phyloP scores from a whole-genome alignment of 306 rosid genomes.

The Corylus avellana region DNA sequence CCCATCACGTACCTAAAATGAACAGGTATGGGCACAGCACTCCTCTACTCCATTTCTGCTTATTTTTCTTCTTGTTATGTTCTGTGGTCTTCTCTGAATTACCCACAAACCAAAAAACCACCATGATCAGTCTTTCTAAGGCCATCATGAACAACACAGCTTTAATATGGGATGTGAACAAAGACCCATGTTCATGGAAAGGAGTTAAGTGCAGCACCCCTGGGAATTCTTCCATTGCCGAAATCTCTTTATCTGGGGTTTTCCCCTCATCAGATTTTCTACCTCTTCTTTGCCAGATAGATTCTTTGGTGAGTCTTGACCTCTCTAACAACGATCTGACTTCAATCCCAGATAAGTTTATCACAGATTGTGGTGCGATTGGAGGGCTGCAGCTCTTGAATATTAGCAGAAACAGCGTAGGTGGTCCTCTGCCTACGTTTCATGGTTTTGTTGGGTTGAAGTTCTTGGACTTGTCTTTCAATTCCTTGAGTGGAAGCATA shows the following conservation, averaged over 20 bases:
- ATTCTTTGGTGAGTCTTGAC: constrained; percentile 59
- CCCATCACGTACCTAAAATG: constrained; percentile 31
- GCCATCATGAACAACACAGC: neutral
- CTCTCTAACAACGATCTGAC: constrained; percentile 44
- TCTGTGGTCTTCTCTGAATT: constrained; percentile 52
- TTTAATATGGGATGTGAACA: constrained; percentile 32
- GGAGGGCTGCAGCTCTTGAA: constrained; percentile 45
- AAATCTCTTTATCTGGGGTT: constrained; percentile 36
- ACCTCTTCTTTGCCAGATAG: constrained; percentile 52
- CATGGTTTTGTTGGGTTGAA: constrained; percentile 59
- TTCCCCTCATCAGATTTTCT: constrained; percentile 47
- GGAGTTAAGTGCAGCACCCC: constrained; percentile 50
- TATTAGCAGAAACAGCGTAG: constrained; percentile 52
- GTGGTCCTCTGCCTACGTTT: constrained; percentile 50
- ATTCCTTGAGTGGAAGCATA: constrained; percentile 27
- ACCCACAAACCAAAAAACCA: constrained; percentile 42
- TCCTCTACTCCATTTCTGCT: constrained; percentile 22
- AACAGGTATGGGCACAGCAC: constrained; percentile 33
- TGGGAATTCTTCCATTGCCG: constrained; percentile 33
- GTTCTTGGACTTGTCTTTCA: constrained; percentile 62
- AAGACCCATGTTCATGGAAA: constrained; percentile 56
- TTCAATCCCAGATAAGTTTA: constrained; percentile 49
- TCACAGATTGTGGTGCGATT: constrained; percentile 55
- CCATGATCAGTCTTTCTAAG: constrained; percentile 43
- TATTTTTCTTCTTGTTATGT: constrained; percentile 33